Base-by-base conservation (phyloP, 1,139 yeast species). In the Debaryomyces sp. region DNA sequence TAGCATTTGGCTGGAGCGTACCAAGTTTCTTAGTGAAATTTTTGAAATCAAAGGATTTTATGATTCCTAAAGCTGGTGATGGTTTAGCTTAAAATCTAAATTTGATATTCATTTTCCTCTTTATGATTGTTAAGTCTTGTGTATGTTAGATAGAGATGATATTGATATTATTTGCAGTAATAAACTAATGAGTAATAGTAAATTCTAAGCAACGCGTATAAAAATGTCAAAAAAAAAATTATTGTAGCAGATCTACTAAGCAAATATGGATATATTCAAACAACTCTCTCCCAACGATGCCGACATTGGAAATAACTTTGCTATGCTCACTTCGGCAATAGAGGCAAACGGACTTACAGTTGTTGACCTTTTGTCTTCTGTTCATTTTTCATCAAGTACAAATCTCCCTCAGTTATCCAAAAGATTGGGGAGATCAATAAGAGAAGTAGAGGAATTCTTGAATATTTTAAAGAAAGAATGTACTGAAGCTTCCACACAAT, bases 391-490 rank as follows among this genome's bases (percentile, higher is more conserved):
- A 29, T 33, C 40, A 23, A 41, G 13, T 22, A 49, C 55, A 6
- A 60, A 59, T 47, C 53, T 61, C 15, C 47, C 52, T 17, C 62
- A 53, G 18, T 49, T 84, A 22, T 70, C 86, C 10, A 71, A 70
- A 47, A 57, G 69, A 35, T 52, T 80, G n/a, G 73, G 75, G 30
- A 67, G 84, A 46, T 76, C 85, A 6, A 62, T 74, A 18, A 66
- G 68, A 43, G 87, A 82, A 55, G 63, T 83, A 2, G 62, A 70
- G 23, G 63, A 67, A 18, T 82, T 81, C 49, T 64, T 75, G 34
- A 58, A 63, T 26, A 52, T 56, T 4, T 55, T 73, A 41, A 56
- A 59, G 38, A 44, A 53, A 6, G 70, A 67, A 41, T 61, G 47
- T 48, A 6, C 43, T n/a, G 37, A 46, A 12, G 48, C 45, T 7